Evolutionary conservation across 2,329 filamentous ascomycete species (phyloP).

Genomic region (Fusarium anguioides): DNA sequence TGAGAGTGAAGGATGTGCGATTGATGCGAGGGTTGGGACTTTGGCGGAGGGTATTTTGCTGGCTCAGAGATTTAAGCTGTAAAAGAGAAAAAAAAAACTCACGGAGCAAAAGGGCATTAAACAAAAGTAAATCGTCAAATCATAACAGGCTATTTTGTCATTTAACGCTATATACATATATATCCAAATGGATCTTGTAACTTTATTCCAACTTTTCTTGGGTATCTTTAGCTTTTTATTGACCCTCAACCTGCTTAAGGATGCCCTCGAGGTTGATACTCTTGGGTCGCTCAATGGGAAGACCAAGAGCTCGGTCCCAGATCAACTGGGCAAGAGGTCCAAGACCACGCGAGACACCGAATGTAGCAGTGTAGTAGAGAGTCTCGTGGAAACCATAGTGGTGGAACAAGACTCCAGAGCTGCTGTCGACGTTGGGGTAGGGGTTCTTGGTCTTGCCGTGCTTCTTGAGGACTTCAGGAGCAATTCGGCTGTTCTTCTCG

Average conservation of each 20-base stretch:
- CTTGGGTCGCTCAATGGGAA: constrained; percentile 98
- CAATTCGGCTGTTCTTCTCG: constrained; percentile 91
- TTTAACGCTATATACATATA: constrained; percentile 40
- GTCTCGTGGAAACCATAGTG: constrained; percentile 98
- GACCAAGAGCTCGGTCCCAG: constrained; percentile 92
- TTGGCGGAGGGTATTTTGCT: constrained; percentile 82
- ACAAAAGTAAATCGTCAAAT: constrained; percentile 26
- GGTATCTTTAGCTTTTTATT: constrained; percentile 47
- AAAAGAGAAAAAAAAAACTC: neutral
- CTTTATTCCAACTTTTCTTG: constrained; percentile 24
- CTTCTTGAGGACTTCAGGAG: constrained; percentile 88
- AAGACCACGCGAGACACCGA: constrained; percentile 76
- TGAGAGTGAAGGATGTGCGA: constrained; percentile 77
- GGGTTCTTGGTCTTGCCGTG: constrained; percentile 99
- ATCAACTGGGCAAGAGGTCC: constrained; percentile 94
- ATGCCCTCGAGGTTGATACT: constrained; percentile 93
- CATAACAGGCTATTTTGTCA: constrained; percentile 26
- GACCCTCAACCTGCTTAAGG: constrained; percentile 71
- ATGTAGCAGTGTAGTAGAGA: constrained; percentile 87
- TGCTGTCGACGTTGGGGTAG: constrained; percentile 95
- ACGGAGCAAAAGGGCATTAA: neutral
- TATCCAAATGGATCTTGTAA: constrained; percentile 25
- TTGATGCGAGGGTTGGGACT: constrained; percentile 82
- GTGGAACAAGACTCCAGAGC: constrained; percentile 94
- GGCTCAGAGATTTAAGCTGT: constrained; percentile 64